Percentiles rank a stretch among this genome's conserved stretches.
Conservation (phyloP, 2,329 filamentous ascomycete species). For the Oidium heveae region DNA sequence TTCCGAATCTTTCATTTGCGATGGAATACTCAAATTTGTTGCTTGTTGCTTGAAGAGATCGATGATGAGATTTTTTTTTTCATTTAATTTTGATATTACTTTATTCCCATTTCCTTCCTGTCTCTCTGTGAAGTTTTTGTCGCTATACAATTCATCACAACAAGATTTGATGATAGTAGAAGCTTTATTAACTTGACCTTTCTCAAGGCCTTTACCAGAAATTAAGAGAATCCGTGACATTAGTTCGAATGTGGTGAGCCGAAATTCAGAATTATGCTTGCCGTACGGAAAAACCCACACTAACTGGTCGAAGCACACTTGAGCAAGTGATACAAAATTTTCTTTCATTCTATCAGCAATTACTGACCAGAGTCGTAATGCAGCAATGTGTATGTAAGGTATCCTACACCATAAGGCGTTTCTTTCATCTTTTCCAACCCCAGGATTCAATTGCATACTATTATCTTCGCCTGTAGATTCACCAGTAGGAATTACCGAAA, state of each 20-base stretch:
- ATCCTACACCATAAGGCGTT: slow-evolving; percentile 53
- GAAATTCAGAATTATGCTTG: slow-evolving; percentile 26
- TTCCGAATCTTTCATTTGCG: slow-evolving; percentile 17
- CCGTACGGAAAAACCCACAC: slow-evolving; percentile 41
- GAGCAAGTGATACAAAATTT: slow-evolving; percentile 31
- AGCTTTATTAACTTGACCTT: slow-evolving; percentile 37
- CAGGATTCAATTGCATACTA: slow-evolving; percentile 36
- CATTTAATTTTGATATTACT: not conserved
- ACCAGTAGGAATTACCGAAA: slow-evolving; percentile 28
- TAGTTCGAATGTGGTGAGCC: slow-evolving; percentile 33
- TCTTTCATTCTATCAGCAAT: slow-evolving; percentile 32
- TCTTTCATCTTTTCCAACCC: slow-evolving; percentile 55
- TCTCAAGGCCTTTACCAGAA: slow-evolving; percentile 40
- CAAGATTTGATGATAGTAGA: slow-evolving; percentile 36
- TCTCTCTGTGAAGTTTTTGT: slow-evolving; percentile 11
- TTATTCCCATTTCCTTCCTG: not conserved
- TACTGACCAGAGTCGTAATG: slow-evolving; percentile 33
- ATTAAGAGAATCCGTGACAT: slow-evolving; percentile 30
- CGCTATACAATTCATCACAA: slow-evolving; percentile 38
- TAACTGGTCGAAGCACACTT: slow-evolving; percentile 44
- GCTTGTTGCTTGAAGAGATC: slow-evolving; percentile 39
- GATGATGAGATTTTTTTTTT: slow-evolving; percentile 15
- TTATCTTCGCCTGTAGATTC: not conserved
- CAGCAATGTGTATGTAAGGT: slow-evolving; percentile 47
- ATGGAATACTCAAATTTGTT: slow-evolving; percentile 1